phyloP scores from a whole-genome alignment of 2,329 filamentous ascomycete genomes.

The Torrubiella hemipterigena region DNA sequence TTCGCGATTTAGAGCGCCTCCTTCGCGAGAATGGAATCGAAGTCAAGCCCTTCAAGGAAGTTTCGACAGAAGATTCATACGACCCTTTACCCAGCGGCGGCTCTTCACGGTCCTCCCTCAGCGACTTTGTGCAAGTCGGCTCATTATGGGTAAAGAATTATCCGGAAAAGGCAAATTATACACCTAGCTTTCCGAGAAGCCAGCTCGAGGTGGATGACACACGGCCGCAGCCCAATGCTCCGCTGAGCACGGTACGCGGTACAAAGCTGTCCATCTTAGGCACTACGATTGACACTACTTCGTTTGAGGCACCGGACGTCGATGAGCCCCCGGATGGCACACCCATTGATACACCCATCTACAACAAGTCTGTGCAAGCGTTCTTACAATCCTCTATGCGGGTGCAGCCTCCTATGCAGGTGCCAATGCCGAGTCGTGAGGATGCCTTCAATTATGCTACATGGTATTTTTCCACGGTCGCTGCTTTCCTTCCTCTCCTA shows the following conservation, averaged over 20 bases:
- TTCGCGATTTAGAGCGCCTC: constrained; percentile 57
- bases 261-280: constrained; percentile 69
- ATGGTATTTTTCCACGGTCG: constrained; percentile 64
- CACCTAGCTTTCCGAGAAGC: constrained; percentile 18
- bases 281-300: constrained; percentile 66
- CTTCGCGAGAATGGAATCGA: constrained; percentile 50
- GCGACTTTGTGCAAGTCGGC: constrained; percentile 20
- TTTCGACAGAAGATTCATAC: constrained; percentile 12
- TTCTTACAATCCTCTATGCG: constrained; percentile 55
- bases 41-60: constrained; percentile 36
- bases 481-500: constrained; percentile 63
- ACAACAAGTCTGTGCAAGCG: constrained; percentile 62
- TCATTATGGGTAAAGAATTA: constrained; percentile 22
- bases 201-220: constrained; percentile 40
- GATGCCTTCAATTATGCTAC: constrained; percentile 58
- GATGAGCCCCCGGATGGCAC: constrained; percentile 38
- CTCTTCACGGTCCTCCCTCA: constrained; percentile 9
- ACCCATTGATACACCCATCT: constrained; percentile 33
- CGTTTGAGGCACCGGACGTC: constrained; percentile 55
- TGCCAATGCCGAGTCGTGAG: constrained; percentile 49
- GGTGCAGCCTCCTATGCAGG: constrained; percentile 42
- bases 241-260: constrained; percentile 62
- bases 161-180: constrained; percentile 10
- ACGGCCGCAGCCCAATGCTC: constrained; percentile 43
- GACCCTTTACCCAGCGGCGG: constrained; percentile 11